These are phyloP conservation scores for Candida incommunis DNA, from an alignment of 805 yeast genomes.

Conservation along the genomic window DNA sequence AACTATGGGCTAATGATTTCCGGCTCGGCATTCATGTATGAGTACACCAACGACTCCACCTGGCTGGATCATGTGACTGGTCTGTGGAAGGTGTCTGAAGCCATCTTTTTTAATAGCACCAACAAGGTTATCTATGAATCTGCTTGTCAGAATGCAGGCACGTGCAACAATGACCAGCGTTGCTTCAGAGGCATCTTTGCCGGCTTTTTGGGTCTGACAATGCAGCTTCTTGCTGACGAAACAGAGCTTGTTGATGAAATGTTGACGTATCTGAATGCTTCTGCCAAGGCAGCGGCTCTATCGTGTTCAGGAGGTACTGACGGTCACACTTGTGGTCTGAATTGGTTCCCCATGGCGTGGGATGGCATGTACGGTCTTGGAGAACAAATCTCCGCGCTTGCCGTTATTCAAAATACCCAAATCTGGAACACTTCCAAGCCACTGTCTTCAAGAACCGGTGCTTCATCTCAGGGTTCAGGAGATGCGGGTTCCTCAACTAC, in stretches of 20 bases:
- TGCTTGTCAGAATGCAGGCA: constrained; percentile 42
- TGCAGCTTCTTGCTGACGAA: constrained; percentile 48
- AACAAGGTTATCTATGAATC: constrained; percentile 48
- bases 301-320: constrained; percentile 74
- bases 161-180: constrained; percentile 63
- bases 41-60: constrained; percentile 38
- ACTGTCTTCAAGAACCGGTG: constrained; percentile 49
- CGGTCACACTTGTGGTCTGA: constrained; percentile 67
- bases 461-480: constrained; percentile 51
- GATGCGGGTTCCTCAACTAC: constrained; percentile 39
- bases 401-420: constrained; percentile 36
- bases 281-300: constrained; percentile 58
- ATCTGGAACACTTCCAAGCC: constrained; percentile 36
- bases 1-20: constrained; percentile 56
- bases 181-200: constrained; percentile 60
- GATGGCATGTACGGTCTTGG: constrained; percentile 67
- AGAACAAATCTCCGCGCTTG: constrained; percentile 71
- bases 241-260: constrained; percentile 34
- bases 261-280: constrained; percentile 30
- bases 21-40: constrained; percentile 57
- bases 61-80: constrained; percentile 45
- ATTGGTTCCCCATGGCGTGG: constrained; percentile 51
- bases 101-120: constrained; percentile 34
- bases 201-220: constrained; percentile 49
- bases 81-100: constrained; percentile 31